phyloP scores from a whole-genome alignment of 768 basidiomycete genomes.

The Sarcomyxa edulis region DNA sequence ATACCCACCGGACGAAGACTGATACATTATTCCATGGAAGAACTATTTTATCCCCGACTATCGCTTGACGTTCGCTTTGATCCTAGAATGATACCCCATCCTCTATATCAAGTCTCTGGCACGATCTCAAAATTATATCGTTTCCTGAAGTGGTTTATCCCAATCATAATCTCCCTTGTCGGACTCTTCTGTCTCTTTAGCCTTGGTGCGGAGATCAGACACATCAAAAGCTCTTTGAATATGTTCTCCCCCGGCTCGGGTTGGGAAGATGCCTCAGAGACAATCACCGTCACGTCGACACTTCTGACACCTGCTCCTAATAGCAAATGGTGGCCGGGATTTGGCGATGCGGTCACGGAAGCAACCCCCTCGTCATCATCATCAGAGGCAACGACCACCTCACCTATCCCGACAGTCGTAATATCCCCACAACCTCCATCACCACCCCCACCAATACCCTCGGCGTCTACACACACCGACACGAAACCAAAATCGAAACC shows the following conservation, averaged over 20 bases:
- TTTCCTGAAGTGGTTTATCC: conserved; percentile 22
- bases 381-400: conserved; percentile 7
- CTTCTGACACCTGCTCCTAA: conserved; percentile 14
- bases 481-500: too few species aligned
- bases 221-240: conserved; percentile 20
- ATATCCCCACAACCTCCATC: conserved; percentile 2
- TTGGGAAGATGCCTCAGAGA: conserved; percentile 15
- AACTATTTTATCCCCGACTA: conserved; percentile 54
- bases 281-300: conserved; percentile 38
- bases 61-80: conserved; percentile 28
- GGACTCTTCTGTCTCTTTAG: conserved; percentile 15
- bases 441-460: conserved; percentile 4
- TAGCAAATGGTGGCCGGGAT: conserved; percentile 17
- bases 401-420: conserved; percentile 4
- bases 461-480: background rate
- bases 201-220: conserved; percentile 21
- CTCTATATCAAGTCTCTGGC: conserved; percentile 7
- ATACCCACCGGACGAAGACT: conserved; percentile 37
- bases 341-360: conserved; percentile 16
- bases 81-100: conserved; percentile 8
- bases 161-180: conserved; percentile 19
- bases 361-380: conserved; percentile 9
- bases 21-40: conserved; percentile 51
- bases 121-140: conserved; percentile 12
- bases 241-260: conserved; percentile 18